These are phyloP conservation scores for Mortierella hygrophila DNA, from an alignment of 192 early-diverging fungal genomes.

Conservation along the genomic window DNA sequence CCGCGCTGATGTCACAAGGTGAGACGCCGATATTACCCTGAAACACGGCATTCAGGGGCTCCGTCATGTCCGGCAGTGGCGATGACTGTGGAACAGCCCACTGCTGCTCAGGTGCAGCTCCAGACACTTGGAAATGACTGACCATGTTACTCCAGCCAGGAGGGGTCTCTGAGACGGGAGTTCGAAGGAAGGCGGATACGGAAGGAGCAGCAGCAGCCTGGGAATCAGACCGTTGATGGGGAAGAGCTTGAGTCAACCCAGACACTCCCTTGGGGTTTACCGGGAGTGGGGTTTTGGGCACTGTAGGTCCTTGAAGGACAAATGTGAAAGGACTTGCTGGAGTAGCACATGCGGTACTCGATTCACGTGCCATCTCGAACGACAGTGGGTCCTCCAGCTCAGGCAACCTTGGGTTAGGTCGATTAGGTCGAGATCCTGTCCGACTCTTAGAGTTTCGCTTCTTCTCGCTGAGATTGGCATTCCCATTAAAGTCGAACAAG, in stretches of 20 bases:
- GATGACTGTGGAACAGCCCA: background rate
- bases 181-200: background rate
- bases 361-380: background rate
- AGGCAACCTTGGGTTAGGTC: background rate
- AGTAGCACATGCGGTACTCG: no score
- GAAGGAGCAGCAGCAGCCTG: background rate
- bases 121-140: background rate
- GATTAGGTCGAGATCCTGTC: background rate
- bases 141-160: background rate
- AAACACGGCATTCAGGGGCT: background rate
- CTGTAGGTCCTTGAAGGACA: background rate
- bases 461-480: constrained; percentile 12
- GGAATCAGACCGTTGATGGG: background rate
- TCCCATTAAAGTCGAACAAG: constrained; percentile 25
- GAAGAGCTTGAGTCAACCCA: background rate
- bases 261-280: background rate
- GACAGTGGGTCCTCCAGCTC: background rate
- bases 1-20: background rate
- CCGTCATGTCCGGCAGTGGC: background rate
- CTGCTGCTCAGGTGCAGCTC: background rate
- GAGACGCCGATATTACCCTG: background rate
- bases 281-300: background rate
- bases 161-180: background rate
- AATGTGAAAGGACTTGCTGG: background rate
- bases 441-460: background rate